Percentiles rank a stretch among this genome's conserved stretches.
phyloP scores from a whole-genome alignment of 2,329 filamentous ascomycete genomes.

The Dactylellina cionopaga region DNA sequence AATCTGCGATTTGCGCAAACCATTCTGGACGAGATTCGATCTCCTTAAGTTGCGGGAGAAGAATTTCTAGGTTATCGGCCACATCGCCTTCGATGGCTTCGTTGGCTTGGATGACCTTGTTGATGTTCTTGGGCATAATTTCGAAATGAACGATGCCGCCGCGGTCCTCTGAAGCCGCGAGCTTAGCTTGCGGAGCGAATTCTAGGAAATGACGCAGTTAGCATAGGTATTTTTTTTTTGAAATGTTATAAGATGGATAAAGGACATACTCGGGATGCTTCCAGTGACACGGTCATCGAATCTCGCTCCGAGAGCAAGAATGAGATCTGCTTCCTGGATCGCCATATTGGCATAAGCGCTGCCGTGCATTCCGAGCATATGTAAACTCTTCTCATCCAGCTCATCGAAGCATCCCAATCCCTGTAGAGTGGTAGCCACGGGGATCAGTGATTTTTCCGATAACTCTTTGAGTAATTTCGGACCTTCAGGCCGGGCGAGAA shows the following conservation, averaged over 20 bases:
- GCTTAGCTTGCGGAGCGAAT: conserved; percentile 88
- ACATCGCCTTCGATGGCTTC: conserved; percentile 96
- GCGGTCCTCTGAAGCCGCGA: conserved; percentile 82
- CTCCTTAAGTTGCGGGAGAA: conserved; percentile 76
- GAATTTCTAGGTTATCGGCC: conserved; percentile 76
- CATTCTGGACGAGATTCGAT: conserved; percentile 76
- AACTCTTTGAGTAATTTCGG: conserved; percentile 82
- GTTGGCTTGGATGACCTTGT: conserved; percentile 97
- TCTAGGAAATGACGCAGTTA: conserved; percentile 60
- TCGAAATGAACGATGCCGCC: conserved; percentile 98
- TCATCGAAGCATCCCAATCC: conserved; percentile 93
- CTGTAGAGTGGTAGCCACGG: conserved; percentile 94
- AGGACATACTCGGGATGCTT: conserved; percentile 69
- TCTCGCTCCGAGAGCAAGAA: conserved; percentile 90
- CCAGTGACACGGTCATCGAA: conserved; percentile 96
- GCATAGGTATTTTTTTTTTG: not conserved
- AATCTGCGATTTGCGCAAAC: conserved; percentile 87
- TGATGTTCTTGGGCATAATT: conserved; percentile 99
- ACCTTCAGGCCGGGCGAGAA: conserved; percentile 82
- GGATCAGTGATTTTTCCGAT: conserved; percentile 88
- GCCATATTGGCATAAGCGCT: conserved; percentile 97
- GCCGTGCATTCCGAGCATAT: conserved; percentile 99
- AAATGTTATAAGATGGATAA: not conserved
- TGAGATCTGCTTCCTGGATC: conserved; percentile 95
- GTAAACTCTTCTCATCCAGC: conserved; percentile 89